Evolutionary conservation across 768 basidiomycete species (phyloP).

Genomic region (Hebeloma cylindrosporum): DNA sequence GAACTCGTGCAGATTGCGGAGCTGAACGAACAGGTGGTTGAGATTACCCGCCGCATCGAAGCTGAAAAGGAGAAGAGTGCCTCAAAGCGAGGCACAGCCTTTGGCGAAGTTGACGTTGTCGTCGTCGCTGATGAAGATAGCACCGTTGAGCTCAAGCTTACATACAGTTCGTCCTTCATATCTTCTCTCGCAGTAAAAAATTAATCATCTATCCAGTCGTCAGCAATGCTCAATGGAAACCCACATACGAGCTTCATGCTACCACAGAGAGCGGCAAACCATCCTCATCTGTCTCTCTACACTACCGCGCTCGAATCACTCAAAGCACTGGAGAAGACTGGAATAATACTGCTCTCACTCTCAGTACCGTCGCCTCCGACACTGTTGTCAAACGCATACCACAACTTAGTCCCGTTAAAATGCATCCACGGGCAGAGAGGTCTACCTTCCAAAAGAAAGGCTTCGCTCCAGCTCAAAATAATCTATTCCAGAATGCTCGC

Average conservation of each 20-base stretch:
- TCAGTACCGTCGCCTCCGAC: constrained; percentile 50
- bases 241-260: constrained; percentile 61
- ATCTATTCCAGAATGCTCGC: constrained; percentile 3
- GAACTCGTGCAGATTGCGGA: constrained; percentile 25
- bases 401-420: constrained; percentile 30
- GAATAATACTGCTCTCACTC: constrained; percentile 46
- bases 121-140: constrained; percentile 39
- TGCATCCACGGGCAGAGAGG: constrained; percentile 19
- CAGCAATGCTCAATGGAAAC: constrained; percentile 47
- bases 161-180: constrained; percentile 44
- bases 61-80: constrained; percentile 30
- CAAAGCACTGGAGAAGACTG: constrained; percentile 66
- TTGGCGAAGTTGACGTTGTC: constrained; percentile 42
- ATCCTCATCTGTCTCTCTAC: constrained; percentile 43
- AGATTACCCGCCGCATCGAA: constrained; percentile 40
- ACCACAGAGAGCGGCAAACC: constrained; percentile 45
- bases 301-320: constrained; percentile 53
- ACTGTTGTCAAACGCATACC: constrained; percentile 35
- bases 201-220: constrained; percentile 41
- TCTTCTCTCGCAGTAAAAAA: background rate
- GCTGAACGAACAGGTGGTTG: constrained; percentile 41
- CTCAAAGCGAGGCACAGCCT: constrained; percentile 34
- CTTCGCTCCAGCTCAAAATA: constrained; percentile 11
- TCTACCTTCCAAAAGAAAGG: background rate
- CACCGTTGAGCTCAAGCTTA: constrained; percentile 45